Percentiles rank a stretch among this genome's conserved stretches.
phyloP scores from a whole-genome alignment of 352 stramenopile genomes.

The Pythium periplocum region DNA sequence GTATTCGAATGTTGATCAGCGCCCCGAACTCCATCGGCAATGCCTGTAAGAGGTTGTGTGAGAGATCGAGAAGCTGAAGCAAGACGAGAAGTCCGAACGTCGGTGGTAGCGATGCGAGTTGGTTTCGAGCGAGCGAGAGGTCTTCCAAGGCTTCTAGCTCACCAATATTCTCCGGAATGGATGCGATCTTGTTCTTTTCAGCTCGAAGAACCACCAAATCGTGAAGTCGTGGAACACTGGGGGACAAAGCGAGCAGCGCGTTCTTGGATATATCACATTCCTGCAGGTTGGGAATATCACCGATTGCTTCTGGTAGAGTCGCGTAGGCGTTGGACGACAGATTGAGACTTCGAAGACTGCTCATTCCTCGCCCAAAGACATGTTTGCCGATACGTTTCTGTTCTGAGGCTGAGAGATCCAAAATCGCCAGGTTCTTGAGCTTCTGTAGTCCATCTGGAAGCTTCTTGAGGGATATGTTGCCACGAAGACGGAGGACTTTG shows the following conservation, averaged over 20 bases:
- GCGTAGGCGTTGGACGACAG: slow-evolving; percentile 42
- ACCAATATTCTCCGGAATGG: slow-evolving; percentile 26
- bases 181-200: slow-evolving; percentile 16
- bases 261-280: slow-evolving; percentile 15
- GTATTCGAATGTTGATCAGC: slow-evolving; percentile 35
- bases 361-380: slow-evolving; percentile 32
- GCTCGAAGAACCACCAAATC: slow-evolving; percentile 19
- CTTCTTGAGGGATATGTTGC: slow-evolving; percentile 29
- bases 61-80: slow-evolving; percentile 28
- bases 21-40: slow-evolving; percentile 53
- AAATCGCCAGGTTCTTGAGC: slow-evolving; percentile 27
- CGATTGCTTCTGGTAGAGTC: slow-evolving; percentile 21
- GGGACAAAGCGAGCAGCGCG: slow-evolving; percentile 8
- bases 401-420: slow-evolving; percentile 38
- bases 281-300: slow-evolving; percentile 9
- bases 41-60: slow-evolving; percentile 30
- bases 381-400: slow-evolving; percentile 47
- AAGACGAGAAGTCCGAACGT: slow-evolving; percentile 35
- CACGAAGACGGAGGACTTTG: slow-evolving; percentile 30
- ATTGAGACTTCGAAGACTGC: slow-evolving; percentile 27
- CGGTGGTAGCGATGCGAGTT: slow-evolving; percentile 29
- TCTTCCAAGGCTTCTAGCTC: slow-evolving; percentile 33
- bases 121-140: slow-evolving; percentile 51
- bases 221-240: slow-evolving; percentile 2
- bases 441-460: slow-evolving; percentile 41